Percentiles rank a stretch among this genome's conserved stretches.
Evolutionary conservation across 805 yeast genomes (phyloP).

Genomic region (Ogataea paradorogensis): DNA sequence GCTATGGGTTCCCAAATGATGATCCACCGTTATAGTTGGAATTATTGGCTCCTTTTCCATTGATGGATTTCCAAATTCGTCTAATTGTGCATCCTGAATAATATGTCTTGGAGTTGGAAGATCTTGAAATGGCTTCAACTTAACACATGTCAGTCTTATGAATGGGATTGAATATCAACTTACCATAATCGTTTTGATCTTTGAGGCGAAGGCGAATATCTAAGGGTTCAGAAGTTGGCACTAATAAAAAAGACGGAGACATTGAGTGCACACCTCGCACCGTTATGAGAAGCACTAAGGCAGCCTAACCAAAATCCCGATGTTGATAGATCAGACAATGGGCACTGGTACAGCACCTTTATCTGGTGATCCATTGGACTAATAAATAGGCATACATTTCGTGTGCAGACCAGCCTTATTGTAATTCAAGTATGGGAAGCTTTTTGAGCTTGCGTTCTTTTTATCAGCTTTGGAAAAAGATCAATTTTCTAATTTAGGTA

Average conservation of each 20-base stretch:
- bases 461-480: not conserved
- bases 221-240: no score
- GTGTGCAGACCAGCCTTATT: no score
- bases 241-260: no score
- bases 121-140: slow-evolving; percentile 51
- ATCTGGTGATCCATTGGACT: no score
- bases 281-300: no score
- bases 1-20: slow-evolving; percentile 13
- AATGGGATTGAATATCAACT: not conserved
- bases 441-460: no score
- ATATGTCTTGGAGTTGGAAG: slow-evolving; percentile 45
- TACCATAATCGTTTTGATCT: not conserved
- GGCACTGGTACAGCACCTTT: no score
- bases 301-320: no score
- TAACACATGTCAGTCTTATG: not conserved
- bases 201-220: not conserved
- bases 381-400: no score
- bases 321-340: not conserved
- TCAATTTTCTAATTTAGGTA: not conserved
- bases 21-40: slow-evolving; percentile 31
- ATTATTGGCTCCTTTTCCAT: slow-evolving; percentile 18
- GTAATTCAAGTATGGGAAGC: no score
- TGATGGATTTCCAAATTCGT: slow-evolving; percentile 20
- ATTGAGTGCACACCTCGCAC: no score
- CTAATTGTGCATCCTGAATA: slow-evolving; percentile 37